Base-by-base conservation (phyloP, 768 basidiomycete species). In the Clitopilus passeckerianus region DNA sequence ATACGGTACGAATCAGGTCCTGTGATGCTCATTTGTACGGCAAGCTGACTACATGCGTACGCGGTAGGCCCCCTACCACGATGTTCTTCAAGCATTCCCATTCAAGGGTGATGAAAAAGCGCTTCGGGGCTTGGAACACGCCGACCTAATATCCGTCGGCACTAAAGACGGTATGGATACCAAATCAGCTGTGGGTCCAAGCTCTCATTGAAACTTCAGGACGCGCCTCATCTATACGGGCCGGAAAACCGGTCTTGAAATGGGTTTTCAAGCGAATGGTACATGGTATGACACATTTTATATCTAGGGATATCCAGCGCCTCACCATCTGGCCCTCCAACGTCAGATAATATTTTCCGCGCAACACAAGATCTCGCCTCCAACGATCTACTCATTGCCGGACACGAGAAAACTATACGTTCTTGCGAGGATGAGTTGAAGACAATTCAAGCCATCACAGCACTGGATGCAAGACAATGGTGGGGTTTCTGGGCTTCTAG, bases 51-150 rank as follows among this genome's bases (percentile, higher is more conserved):
- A n/a, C 5, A 15, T 22, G 12, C 52, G 15, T 6, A 37, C 23
- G 6, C 18, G 6, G 3, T 57, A 94, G 92, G 73, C 93, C 8
- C 80, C 91, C 9, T 98, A 98, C 70, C 84, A 93, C 57, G 86
- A 93, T 20, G 77, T 91, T 4, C 74, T 98, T 56, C 72, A 90
- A 54, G 88, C 92, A 55, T 89, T 88, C 68, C 93, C 91, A 0
- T 97, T 95, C 84, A 95, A 93, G 68, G 92, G 90, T n/a, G 87
- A 95, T 63, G 95, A 96, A 67, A 74, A 77, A 16, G 79, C 91
- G 1, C 68, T 98, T 57, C 81, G 92, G 61, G 84, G 80, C 27
- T 87, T 98, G 85, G 96, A 98, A 68, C 89, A 92, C 61, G 86
- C 88, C 5, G 95, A 93, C 74, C 71, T 98, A 55, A 92, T 99